Evolutionary conservation across 306 rosid species (phyloP).

Genomic region (Inga leiocalycina): DNA sequence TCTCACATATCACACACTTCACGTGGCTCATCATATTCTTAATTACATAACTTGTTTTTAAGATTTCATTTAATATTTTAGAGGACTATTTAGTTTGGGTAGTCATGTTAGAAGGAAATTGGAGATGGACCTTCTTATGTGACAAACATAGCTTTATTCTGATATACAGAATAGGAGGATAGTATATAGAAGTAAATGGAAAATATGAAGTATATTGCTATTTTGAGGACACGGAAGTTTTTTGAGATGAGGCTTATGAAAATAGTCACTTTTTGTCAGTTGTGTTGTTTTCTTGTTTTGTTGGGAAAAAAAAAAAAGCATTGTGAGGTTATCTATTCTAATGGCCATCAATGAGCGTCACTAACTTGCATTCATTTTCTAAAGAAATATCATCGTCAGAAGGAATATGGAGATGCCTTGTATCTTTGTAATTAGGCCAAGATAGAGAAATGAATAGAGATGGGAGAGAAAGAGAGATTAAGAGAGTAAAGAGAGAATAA

Average conservation of each 20-base stretch:
- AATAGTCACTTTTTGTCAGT: not conserved
- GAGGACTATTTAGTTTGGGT: not conserved
- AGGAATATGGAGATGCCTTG: constrained; percentile 8
- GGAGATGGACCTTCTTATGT: not conserved
- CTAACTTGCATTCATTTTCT: not conserved
- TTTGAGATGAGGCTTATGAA: not conserved
- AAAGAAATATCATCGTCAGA: not conserved
- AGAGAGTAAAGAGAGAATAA: too few relatives aligned
- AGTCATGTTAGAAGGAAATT: not conserved
- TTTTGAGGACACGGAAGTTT: not conserved
- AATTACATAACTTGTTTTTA: not conserved
- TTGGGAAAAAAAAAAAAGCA: not conserved
- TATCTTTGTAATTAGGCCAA: too few relatives aligned
- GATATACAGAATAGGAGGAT: not conserved
- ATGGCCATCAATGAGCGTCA: not conserved
- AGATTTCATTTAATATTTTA: constrained; percentile 6
- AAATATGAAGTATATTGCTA: not conserved
- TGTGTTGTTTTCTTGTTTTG: not conserved
- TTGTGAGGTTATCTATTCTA: constrained; percentile 6
- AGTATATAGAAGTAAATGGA: not conserved
- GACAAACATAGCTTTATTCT: constrained; percentile 1
- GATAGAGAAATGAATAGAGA: too few relatives aligned
- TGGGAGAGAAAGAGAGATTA: too few relatives aligned
- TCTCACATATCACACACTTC: not conserved
- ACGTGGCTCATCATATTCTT: not conserved